phyloP scores from a whole-genome alignment of 306 rosid genomes.

The Biancaea sappan region DNA sequence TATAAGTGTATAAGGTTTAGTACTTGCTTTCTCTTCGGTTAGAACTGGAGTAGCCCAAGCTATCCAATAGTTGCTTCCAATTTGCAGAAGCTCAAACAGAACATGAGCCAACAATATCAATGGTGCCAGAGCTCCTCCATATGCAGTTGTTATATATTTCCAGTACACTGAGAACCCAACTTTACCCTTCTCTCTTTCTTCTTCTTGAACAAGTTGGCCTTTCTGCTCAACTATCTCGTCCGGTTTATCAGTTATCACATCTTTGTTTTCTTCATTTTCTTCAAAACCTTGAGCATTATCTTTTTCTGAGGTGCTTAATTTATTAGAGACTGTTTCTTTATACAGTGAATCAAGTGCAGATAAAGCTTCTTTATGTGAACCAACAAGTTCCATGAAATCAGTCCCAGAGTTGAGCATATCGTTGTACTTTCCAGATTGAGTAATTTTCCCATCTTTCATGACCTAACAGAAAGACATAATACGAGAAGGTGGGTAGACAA shows the following conservation, averaged over 20 bases:
- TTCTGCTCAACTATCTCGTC: constrained; percentile 30
- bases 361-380: constrained; percentile 60
- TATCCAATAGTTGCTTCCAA: constrained; percentile 73
- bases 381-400: constrained; percentile 60
- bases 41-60: constrained; percentile 62
- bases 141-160: constrained; percentile 51
- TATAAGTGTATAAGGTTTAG: constrained; percentile 35
- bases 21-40: constrained; percentile 33
- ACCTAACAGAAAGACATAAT: constrained; percentile 37
- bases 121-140: constrained; percentile 63
- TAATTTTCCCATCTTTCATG: constrained; percentile 59
- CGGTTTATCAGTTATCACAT: constrained; percentile 22
- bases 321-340: constrained; percentile 1
- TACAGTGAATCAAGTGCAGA: constrained; percentile 41
- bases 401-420: constrained; percentile 51
- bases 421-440: constrained; percentile 57
- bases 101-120: constrained; percentile 48
- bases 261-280: constrained; percentile 26
- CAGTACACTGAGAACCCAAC: constrained; percentile 55
- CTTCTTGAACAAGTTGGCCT: constrained; percentile 66
- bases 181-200: constrained; percentile 65
- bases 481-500: not conserved
- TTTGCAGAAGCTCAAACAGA: constrained; percentile 54
- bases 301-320: not conserved
- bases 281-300: constrained; percentile 21